Percentiles rank a stretch among this genome's conserved stretches.
These are phyloP conservation scores for Aspergillus unguis DNA, from an alignment of 2,329 filamentous ascomycete genomes.

Conservation along the genomic window DNA sequence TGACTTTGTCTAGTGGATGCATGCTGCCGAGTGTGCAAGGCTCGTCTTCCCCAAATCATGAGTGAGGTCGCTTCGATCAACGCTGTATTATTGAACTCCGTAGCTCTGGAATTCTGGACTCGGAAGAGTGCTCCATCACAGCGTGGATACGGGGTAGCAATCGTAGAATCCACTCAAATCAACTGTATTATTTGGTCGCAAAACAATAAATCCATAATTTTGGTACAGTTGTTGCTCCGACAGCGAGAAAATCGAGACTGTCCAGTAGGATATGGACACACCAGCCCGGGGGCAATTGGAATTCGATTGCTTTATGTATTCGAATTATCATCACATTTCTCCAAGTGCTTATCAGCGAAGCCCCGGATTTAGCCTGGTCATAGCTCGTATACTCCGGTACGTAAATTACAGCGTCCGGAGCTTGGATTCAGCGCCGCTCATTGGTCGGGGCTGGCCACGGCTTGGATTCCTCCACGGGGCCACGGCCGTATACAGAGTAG, in stretches of 20 bases:
- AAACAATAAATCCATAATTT: background rate
- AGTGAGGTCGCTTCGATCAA: constrained; percentile 2
- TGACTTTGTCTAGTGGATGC: background rate
- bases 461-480: background rate
- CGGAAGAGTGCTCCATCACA: background rate
- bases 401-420: constrained; percentile 12
- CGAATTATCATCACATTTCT: constrained; percentile 19
- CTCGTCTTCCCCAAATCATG: background rate
- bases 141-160: background rate
- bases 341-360: constrained; percentile 17
- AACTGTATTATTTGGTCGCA: background rate
- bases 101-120: background rate
- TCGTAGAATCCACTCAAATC: background rate
- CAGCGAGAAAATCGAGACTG: background rate
- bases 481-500: no score
- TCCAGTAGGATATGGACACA: constrained; percentile 8
- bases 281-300: constrained; percentile 9
- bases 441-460: constrained; percentile 18
- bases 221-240: background rate
- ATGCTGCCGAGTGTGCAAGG: background rate
- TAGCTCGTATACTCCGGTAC: constrained; percentile 1
- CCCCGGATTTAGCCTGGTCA: constrained; percentile 5
- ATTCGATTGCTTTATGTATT: constrained; percentile 22
- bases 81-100: background rate
- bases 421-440: constrained; percentile 10